Evolutionary conservation across 2,329 filamentous ascomycete species (phyloP), one percentile per base, ranked within the genome.

Genomic region (Trichoderma semiorbis): DNA sequence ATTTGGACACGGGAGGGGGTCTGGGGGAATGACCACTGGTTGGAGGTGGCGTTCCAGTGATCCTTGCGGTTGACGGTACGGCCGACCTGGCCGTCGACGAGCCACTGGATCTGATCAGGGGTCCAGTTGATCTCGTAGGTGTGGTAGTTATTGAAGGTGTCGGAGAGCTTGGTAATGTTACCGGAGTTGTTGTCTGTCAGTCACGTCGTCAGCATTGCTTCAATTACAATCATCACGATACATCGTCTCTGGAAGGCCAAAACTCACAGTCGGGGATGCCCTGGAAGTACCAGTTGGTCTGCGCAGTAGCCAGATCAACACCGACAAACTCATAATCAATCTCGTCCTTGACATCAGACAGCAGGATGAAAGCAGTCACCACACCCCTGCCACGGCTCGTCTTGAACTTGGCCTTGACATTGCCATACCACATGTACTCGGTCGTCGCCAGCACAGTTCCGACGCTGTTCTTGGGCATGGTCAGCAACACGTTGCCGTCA

Each of bases 231-330:
- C 21, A 53, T 53, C 21, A 14, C 47, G 21, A 68, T n/a, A 39
- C 36, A 34, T 18, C 21, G 24, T 53, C 21, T 55, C 30, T 39
- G 28, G n/a, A 14, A 18, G 14, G 5, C 12, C 11, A 36, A 60
- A 34, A 6, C 65, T 85, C 86, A 97, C 94, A 98, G 81, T 95
- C 87, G 50, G 93, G 91, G 74, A 98, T 91, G 79, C 96, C 96
- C 84, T 98, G 95, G 84, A 92, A 98, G 84, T 98, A 99, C 86
- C 91, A 99, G 85, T 99, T 99, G 80, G 94, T 96, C 85, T 99
- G 95, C 21, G 92, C 93, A 74, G 87, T 88, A 61, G 85, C 79
- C 74, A 97, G 85, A 78, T 98, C 93, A 58, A 88, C 88, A 75
- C 96, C 96, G 69, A 99, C 88, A 80, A 92, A 98, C 81, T 99